These are phyloP conservation scores for Xanthoconium purpureum DNA, from an alignment of 768 basidiomycete species.

Conservation along the genomic window DNA sequence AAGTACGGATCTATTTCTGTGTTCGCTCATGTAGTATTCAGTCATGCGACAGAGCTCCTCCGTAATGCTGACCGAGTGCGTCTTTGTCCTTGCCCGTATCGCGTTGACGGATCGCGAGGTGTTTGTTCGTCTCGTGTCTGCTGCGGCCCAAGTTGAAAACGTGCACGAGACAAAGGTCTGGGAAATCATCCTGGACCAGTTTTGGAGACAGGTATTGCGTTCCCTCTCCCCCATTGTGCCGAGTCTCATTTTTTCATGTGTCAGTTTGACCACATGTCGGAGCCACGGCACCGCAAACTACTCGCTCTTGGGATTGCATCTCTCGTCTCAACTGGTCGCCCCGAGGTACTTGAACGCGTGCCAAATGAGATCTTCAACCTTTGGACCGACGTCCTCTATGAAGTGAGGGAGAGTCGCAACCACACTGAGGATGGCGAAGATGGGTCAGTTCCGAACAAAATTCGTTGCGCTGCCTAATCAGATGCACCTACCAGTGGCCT, in stretches of 20 bases:
- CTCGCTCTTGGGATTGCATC: slow-evolving; percentile 77
- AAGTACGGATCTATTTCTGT: slow-evolving; percentile 43
- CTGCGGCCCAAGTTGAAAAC: slow-evolving; percentile 48
- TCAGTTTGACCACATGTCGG: slow-evolving; percentile 90
- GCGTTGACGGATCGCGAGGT: slow-evolving; percentile 60
- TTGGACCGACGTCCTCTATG: slow-evolving; percentile 87
- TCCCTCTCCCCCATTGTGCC: background rate
- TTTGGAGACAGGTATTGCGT: slow-evolving; percentile 72
- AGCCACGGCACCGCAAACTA: slow-evolving; percentile 80
- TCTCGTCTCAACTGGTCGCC: slow-evolving; percentile 70
- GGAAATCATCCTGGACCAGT: slow-evolving; percentile 70
- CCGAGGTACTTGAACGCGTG: slow-evolving; percentile 69
- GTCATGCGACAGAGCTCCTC: slow-evolving; percentile 25
- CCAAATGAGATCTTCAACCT: slow-evolving; percentile 77
- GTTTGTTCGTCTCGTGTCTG: slow-evolving; percentile 69
- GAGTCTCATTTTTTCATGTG: background rate
- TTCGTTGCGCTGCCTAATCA: background rate
- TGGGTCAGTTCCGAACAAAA: slow-evolving; percentile 23
- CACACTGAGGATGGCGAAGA: slow-evolving; percentile 35
- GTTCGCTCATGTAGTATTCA: slow-evolving; percentile 8
- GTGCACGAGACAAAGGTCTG: slow-evolving; percentile 55
- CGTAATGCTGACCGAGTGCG: slow-evolving; percentile 57
- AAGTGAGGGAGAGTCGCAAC: slow-evolving; percentile 69
- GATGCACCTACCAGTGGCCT: slow-evolving; percentile 32
- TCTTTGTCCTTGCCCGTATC: slow-evolving; percentile 74